Evolutionary conservation across 805 yeast genomes (phyloP).

Genomic region (Grigorovia transvaalensis): DNA sequence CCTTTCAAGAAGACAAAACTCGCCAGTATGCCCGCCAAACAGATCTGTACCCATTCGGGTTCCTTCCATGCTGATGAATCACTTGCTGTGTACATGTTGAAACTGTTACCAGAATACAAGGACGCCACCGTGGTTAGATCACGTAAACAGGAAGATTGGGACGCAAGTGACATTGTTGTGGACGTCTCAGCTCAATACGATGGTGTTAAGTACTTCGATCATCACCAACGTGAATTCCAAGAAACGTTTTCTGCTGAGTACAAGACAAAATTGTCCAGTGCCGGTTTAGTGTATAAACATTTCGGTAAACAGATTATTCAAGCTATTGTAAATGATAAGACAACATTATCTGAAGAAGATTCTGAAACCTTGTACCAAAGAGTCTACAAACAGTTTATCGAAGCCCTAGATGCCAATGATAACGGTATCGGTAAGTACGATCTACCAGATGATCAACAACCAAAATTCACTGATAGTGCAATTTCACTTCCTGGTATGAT

Average conservation of each 20-base stretch:
- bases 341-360: constrained; percentile 22
- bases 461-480: constrained; percentile 60
- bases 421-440: constrained; percentile 76
- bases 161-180: constrained; percentile 79
- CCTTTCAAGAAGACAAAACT: constrained; percentile 11
- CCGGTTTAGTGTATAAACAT: constrained; percentile 87
- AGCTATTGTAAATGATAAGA: constrained; percentile 33
- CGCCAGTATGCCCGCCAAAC: constrained; percentile 24
- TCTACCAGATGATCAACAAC: constrained; percentile 34
- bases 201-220: constrained; percentile 78
- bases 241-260: constrained; percentile 58
- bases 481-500: constrained; percentile 73
- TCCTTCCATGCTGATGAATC: constrained; percentile 96
- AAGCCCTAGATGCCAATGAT: constrained; percentile 91
- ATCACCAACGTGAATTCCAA: constrained; percentile 86
- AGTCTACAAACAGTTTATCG: constrained; percentile 79
- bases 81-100: constrained; percentile 80
- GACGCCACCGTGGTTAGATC: constrained; percentile 70
- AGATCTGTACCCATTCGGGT: constrained; percentile 87
- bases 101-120: constrained; percentile 55
- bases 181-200: constrained; percentile 86
- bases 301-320: constrained; percentile 61
- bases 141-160: constrained; percentile 75
- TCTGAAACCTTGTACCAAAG: constrained; percentile 59
- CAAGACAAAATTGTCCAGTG: constrained; percentile 78